Evolutionary conservation across 164 flowering plant species (phyloP), one percentile per base, ranked within the genome.

Genomic region (Buxus sempervirens): DNA sequence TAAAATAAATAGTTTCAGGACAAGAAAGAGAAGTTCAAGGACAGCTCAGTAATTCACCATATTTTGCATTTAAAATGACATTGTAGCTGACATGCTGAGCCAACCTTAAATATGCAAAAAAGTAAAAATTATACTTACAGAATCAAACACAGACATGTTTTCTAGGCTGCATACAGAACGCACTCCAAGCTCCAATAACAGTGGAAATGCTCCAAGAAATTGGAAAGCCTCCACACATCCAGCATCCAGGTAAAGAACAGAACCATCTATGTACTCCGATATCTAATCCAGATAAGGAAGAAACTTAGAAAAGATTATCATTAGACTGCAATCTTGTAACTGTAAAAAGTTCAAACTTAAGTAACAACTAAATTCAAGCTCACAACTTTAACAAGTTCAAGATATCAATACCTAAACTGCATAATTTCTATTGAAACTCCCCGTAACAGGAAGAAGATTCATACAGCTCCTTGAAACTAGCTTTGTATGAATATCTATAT

Each of bases 221-320:
- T 95, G 91, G 80, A 90, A 95, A 70, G 97, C 90, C 77, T 95
- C 98, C 2, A 85, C 77, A 73, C 89, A 89, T 59, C 99, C 99
- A 76, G 90, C 91, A 87, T 95, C 99, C 20, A 95, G 76, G 81
- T 95, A 95, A 58, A 95, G 68, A 73, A 81, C 60, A 27, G 96
- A 83, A 75, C 79, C 95, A 69, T 84, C 80, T 54, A 92, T 67
- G 64, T 89, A 81, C 73, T 92, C 95, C 36, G 96, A 81, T 62
- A 88, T 78, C 99, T 95, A 72, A 72, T 65, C 62, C 74, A 63
- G 66, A 61, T 42, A 26, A 54, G 68, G 22, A 58, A 54, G 27
- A 48, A 53, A 67, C 32, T 42, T 66, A n/a, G n/a, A n/a, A n/a
- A n/a, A n/a, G n/a, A 16, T 20, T 28, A 18, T 16, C 38, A 27